phyloP scores from a whole-genome alignment of 805 yeast genomes.

The Ogataea methylovora region DNA sequence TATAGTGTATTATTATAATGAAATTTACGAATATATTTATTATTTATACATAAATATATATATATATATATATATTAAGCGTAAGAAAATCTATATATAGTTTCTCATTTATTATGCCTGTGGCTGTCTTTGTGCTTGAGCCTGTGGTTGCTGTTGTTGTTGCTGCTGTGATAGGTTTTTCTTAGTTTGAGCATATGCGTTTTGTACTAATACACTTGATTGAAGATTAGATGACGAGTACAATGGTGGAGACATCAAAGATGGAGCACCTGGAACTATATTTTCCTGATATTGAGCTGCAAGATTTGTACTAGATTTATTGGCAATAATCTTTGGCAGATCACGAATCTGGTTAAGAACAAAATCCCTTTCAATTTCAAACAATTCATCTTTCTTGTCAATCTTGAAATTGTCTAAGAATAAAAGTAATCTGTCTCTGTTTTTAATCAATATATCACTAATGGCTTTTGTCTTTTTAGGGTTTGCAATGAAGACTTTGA shows the following conservation, averaged over 20 bases:
- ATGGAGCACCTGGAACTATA: no score
- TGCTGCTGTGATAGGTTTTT: background rate
- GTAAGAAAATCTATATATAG: no score
- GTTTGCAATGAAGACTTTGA: conserved; percentile 93
- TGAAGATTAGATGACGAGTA: no score
- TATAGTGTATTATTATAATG: no score
- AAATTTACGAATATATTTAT: no score
- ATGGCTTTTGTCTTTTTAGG: conserved; percentile 82
- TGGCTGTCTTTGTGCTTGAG: background rate
- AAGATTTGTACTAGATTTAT: conserved; percentile 6
- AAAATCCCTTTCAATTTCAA: conserved; percentile 75
- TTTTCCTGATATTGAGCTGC: conserved; percentile 15
- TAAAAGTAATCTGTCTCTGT: conserved; percentile 65
- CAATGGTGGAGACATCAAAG: no score
- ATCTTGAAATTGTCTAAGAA: conserved; percentile 63
- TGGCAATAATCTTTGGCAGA: conserved; percentile 49
- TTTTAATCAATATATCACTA: conserved; percentile 74
- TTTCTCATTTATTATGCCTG: no score
- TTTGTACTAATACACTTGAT: no score
- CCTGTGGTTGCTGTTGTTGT: background rate
- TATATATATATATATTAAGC: no score
- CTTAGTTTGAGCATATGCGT: no score
- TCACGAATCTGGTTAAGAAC: conserved; percentile 67
- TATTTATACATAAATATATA: no score
- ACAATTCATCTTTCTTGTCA: conserved; percentile 54